Evolutionary conservation across 441 rosid genomes (phyloP).

Genomic region (Pelargonium myrrhifolium): DNA sequence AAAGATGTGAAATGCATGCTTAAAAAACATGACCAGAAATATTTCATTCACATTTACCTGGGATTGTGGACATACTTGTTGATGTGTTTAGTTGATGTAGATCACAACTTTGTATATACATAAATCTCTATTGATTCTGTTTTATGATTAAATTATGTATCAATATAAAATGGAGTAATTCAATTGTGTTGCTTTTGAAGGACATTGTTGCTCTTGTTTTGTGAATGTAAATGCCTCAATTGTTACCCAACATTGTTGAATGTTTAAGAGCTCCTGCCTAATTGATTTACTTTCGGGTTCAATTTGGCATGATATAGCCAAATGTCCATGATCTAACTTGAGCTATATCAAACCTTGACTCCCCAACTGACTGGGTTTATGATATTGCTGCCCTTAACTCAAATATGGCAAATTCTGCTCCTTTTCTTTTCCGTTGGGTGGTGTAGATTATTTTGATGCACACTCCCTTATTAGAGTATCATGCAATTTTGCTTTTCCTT

Average conservation of each 20-base stretch:
- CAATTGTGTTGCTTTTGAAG: background rate
- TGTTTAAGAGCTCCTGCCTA: background rate
- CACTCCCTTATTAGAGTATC: background rate
- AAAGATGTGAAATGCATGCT: conserved; percentile 3
- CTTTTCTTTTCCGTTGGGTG: background rate
- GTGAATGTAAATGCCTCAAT: background rate
- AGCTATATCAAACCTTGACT: background rate
- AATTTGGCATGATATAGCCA: background rate
- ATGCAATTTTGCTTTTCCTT: background rate
- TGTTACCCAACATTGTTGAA: background rate
- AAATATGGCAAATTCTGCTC: background rate
- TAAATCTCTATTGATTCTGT: background rate
- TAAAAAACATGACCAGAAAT: background rate
- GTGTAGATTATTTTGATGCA: background rate
- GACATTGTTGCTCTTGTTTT: conserved; percentile 1
- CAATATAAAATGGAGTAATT: background rate
- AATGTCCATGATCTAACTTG: background rate
- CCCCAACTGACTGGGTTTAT: background rate
- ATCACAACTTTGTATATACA: background rate
- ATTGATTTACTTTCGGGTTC: background rate
- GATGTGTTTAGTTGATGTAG: background rate
- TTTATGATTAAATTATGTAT: background rate
- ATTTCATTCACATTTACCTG: background rate
- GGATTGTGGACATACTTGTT: background rate
- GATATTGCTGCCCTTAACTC: background rate